Evolutionary conservation across 164 flowering plant genomes (phyloP), one percentile per base, ranked within the genome.

Genomic region (Chimonanthus salicifolius): DNA sequence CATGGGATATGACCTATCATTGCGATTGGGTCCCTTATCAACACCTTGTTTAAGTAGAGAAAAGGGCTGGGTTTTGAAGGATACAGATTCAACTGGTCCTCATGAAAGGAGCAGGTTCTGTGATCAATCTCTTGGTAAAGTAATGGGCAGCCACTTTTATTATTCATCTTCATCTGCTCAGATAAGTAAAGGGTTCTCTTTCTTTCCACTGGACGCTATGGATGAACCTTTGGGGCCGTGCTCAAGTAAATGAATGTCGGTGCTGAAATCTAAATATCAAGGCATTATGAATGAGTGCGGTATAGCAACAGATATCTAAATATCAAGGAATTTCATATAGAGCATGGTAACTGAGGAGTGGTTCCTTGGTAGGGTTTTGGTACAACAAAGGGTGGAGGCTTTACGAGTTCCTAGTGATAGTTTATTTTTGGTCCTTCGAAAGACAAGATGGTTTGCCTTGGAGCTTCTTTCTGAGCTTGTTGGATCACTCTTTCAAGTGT

Each of bases 1-100:
- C 58, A 60, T n/a, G 44, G 82, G 78, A 20, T 92, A 88, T 81
- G 98, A 94, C 75, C 83, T 94, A 51, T 87, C 96, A 8, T 82
- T 94, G 83, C 79, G 81, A 9, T 74, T 82, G 72, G 82, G 81
- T 2, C 69, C 72, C 4, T 21, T 47, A 10, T 48, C 80, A 65
- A 68, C 58, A 68, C 68, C 69, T 3, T 45, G 73, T 66, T 15
- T 72, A 6, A 69, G 20, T 44, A 33, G 46, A 7, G 83, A 71
- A 63, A 83, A 68, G 47, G 71, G 68, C 45, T 63, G 72, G 16
- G 71, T 64, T 70, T 75, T 13, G 69, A 84, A 62, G 20, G 65
- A 62, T 62, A 7, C 67, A 70, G 85, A 78, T 60, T 80, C 75
- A 10, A 75, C 75, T 64, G 33, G 33, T 33, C 82, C 80, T 71